A percentile compares a stretch with the other conserved stretches of the same genome.
phyloP scores from a whole-genome alignment of 164 flowering plant species.

The Sedum album region DNA sequence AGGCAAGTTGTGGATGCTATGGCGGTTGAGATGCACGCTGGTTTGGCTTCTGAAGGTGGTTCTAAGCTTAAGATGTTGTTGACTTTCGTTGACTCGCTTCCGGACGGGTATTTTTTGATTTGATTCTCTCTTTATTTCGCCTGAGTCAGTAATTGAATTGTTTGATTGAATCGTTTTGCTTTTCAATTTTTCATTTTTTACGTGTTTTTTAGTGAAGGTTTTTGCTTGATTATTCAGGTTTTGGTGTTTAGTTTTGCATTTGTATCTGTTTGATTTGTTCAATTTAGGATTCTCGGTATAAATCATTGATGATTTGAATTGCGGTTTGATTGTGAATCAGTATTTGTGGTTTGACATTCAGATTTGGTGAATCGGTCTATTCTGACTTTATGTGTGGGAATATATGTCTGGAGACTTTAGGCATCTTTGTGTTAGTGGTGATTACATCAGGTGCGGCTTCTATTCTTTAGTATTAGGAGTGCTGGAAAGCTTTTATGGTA shows the following conservation, averaged over 20 bases:
- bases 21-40: slow-evolving; percentile 99
- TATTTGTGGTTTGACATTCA: not conserved
- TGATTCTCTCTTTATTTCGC: not conserved
- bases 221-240: not conserved
- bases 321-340: not conserved
- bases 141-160: too few relatives aligned
- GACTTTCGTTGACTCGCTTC: slow-evolving; percentile 66
- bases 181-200: not conserved
- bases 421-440: not conserved
- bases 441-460: slow-evolving; percentile 5
- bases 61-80: slow-evolving; percentile 86
- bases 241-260: not conserved
- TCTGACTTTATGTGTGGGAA: not conserved
- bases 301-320: not conserved
- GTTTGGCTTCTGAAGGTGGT: slow-evolving; percentile 95
- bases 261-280: not conserved
- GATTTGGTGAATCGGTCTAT: not conserved
- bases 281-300: too few relatives aligned
- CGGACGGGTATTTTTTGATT: slow-evolving; percentile 49
- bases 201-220: not conserved
- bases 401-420: not conserved
- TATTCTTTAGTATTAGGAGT: not conserved
- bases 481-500: not conserved
- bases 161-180: not conserved
- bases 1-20: slow-evolving; percentile 78